A percentile compares a stretch with the other conserved stretches of the same genome.
Evolutionary conservation across 305 asterid genomes (phyloP).

Genomic region (Fraxinus nigra): DNA sequence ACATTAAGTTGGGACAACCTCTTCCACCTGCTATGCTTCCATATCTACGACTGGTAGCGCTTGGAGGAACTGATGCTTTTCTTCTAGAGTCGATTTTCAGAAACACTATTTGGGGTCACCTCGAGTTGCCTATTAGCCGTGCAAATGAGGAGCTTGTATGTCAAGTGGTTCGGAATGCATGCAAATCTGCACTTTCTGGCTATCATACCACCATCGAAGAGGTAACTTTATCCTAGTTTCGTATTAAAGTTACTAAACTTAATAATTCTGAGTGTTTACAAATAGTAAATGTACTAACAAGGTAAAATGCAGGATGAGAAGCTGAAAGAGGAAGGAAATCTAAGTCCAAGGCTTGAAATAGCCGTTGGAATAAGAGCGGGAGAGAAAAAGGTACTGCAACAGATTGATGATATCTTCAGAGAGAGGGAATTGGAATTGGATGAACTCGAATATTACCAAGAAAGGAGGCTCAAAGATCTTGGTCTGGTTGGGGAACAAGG

Average conservation of each 20-base stretch:
- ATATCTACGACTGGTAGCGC: conserved; percentile 69
- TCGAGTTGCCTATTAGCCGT: conserved; percentile 72
- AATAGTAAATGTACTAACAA: background rate
- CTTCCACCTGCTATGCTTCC: conserved; percentile 72
- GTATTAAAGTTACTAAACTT: background rate
- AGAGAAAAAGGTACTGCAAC: conserved; percentile 80
- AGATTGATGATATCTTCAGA: conserved; percentile 56
- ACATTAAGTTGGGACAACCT: conserved; percentile 66
- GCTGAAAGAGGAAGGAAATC: conserved; percentile 60
- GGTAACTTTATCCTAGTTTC: conserved; percentile 39
- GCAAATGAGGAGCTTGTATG: conserved; percentile 87
- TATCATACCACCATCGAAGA: conserved; percentile 84
- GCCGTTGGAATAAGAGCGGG: conserved; percentile 76
- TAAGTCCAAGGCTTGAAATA: conserved; percentile 58
- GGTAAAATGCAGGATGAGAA: conserved; percentile 66
- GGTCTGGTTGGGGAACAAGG: conserved; percentile 94
- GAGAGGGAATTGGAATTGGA: conserved; percentile 73
- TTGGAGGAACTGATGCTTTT: conserved; percentile 84
- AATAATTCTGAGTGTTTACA: background rate
- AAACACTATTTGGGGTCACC: conserved; percentile 69
- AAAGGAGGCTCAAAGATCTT: conserved; percentile 86
- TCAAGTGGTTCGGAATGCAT: conserved; percentile 59
- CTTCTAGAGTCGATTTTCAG: conserved; percentile 81
- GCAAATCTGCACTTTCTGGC: conserved; percentile 73
- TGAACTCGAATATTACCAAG: conserved; percentile 84